These are phyloP conservation scores for Calonectria ilicicola DNA, from an alignment of 2,329 filamentous ascomycete genomes.

Conservation along the genomic window DNA sequence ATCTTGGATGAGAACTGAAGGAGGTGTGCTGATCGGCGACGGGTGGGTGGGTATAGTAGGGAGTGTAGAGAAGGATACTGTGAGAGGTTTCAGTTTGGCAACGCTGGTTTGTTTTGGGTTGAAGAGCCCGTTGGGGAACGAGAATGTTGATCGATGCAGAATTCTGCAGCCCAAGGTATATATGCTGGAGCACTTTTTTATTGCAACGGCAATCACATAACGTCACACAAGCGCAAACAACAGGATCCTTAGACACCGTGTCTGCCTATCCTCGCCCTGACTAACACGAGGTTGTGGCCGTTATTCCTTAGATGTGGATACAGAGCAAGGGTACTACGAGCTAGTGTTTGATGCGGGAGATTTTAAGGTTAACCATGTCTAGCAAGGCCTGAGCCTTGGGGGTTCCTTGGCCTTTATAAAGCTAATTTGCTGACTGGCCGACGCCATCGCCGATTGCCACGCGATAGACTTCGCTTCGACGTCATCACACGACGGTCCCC, in stretches of 20 bases:
- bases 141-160: conserved; percentile 7
- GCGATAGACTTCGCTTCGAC: neutral
- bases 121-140: neutral
- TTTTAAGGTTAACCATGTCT: conserved; percentile 11
- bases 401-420: neutral
- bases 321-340: neutral
- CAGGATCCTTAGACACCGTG: neutral
- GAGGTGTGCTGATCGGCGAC: neutral
- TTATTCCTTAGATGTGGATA: neutral
- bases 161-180: neutral
- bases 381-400: neutral
- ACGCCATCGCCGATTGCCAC: neutral
- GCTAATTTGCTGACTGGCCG: neutral
- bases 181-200: neutral
- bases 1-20: neutral
- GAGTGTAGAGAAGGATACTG: neutral
- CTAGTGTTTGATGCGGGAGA: conserved; percentile 6
- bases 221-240: neutral
- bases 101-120: conserved; percentile 2
- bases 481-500: neutral
- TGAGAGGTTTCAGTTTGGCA: neutral
- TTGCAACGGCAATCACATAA: neutral
- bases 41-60: neutral
- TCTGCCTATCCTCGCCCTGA: conserved; percentile 1
- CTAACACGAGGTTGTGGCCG: neutral